These are phyloP conservation scores for Ammopiptanthus mongolicus DNA, from an alignment of 306 rosid genomes.

Conservation along the genomic window DNA sequence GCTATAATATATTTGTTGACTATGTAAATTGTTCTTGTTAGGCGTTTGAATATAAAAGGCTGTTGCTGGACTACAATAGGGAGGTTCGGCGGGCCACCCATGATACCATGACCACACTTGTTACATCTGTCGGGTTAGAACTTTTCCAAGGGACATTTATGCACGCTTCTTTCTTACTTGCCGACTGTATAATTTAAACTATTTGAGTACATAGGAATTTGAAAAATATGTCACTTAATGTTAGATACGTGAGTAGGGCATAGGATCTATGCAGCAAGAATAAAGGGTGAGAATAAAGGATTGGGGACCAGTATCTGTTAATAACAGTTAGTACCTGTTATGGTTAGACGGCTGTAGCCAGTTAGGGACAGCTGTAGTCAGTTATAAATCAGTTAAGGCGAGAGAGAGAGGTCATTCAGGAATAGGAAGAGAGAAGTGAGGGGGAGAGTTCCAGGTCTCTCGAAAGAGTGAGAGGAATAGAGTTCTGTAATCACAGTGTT, in stretches of 20 bases:
- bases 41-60: conserved; percentile 90
- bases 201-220: conserved; percentile 18
- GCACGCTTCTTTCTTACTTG: conserved; percentile 21
- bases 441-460: background rate
- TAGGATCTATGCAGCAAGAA: background rate
- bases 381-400: background rate
- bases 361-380: background rate
- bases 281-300: background rate
- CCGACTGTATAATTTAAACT: background rate
- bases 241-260: background rate
- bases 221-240: background rate
- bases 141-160: conserved; percentile 18
- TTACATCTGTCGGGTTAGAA: conserved; percentile 62
- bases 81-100: conserved; percentile 92
- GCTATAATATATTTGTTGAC: conserved; percentile 17
- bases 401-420: background rate
- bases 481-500: background rate
- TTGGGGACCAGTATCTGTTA: background rate
- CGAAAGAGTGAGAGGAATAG: background rate
- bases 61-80: conserved; percentile 91
- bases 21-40: conserved; percentile 24
- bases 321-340: no score
- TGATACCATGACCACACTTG: conserved; percentile 81
- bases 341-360: background rate
- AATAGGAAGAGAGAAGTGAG: background rate